Evolutionary conservation across 192 early-diverging fungal species (phyloP), one percentile per base, ranked within the genome.

Genomic region (Coemansia asiatica): DNA sequence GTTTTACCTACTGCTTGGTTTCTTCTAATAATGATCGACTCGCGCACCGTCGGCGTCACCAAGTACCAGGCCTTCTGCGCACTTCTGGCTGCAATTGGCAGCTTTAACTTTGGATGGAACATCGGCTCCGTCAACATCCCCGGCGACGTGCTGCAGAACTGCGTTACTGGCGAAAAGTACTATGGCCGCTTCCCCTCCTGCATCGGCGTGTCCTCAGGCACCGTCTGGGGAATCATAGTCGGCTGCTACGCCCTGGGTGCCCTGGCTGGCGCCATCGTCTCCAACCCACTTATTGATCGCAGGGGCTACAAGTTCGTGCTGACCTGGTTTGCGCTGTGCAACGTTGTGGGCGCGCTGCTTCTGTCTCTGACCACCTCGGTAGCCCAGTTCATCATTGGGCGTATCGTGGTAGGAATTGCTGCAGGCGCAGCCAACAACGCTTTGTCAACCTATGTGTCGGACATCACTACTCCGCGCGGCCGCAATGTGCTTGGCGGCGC

Each of bases 361-460:
- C 74, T 94, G 19, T 85, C 85, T 16, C 73, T 88, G 36, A 87
- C 89, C 26, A 79, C 83, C 2, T 81, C 83, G 12, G 67, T 86
- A 12, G 68, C 82, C 13, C 87, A 88, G 74, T 88, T 92, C 57
- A 84, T 85, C 67, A 70, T 88, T 63, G 94, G 91, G 6, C 90
- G 94, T 55, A 72, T 92, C 35, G 50, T 91, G 33, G 83, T 85
- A 16, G 94, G 94, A 38, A 71, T 92, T 64, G 88, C 84, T 2
- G 87, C 90, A 18, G 94, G 94, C 25, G 81, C 89, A 5, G 73
- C 79, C 40, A 77, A 75, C 62, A 87, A 85, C 18, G 83, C 77
- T 21, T 71, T 87, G 27, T 85, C 84, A 2, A 88, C 91, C 18
- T 94, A 93, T 60, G 85, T 95, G 21, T 87, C 87, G 16, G 94